phyloP scores from a whole-genome alignment of 495 filamentous ascomycete species.

The Penicillium canescens region DNA sequence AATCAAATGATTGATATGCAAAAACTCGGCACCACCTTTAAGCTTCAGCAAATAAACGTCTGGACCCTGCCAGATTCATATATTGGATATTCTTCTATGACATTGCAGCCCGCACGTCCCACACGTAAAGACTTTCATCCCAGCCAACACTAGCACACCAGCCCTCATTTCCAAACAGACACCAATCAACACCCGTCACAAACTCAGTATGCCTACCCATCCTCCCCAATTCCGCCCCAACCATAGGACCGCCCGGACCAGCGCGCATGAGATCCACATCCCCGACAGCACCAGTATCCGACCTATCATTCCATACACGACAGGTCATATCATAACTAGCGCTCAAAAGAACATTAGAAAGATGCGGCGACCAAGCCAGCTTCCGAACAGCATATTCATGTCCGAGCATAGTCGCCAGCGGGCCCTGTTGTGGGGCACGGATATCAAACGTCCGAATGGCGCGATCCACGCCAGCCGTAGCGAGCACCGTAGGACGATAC shows the following conservation, averaged over 20 bases:
- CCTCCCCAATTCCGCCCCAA: conserved; percentile 73
- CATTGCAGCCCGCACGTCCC: conserved; percentile 80
- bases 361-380: conserved; percentile 88
- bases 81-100: conserved; percentile 22
- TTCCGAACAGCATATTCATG: conserved; percentile 90
- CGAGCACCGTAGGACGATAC: conserved; percentile 79
- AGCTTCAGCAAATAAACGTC: neutral
- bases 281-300: conserved; percentile 53
- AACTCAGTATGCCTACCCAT: conserved; percentile 96
- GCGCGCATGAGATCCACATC: conserved; percentile 42
- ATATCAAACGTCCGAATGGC: conserved; percentile 87
- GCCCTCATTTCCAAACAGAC: conserved; percentile 89
- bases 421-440: conserved; percentile 67
- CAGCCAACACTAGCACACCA: conserved; percentile 94
- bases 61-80: neutral
- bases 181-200: conserved; percentile 97
- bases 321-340: conserved; percentile 98
- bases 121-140: conserved; percentile 88
- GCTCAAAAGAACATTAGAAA: conserved; percentile 77
- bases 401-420: conserved; percentile 68
- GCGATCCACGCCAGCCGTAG: conserved; percentile 87
- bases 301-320: conserved; percentile 80
- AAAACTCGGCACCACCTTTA: too few relatives aligned
- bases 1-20: conserved; percentile 25
- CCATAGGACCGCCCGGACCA: conserved; percentile 36